These are phyloP conservation scores for Cladosporium halotolerans DNA, from an alignment of 2,329 filamentous ascomycete genomes.

Conservation along the genomic window DNA sequence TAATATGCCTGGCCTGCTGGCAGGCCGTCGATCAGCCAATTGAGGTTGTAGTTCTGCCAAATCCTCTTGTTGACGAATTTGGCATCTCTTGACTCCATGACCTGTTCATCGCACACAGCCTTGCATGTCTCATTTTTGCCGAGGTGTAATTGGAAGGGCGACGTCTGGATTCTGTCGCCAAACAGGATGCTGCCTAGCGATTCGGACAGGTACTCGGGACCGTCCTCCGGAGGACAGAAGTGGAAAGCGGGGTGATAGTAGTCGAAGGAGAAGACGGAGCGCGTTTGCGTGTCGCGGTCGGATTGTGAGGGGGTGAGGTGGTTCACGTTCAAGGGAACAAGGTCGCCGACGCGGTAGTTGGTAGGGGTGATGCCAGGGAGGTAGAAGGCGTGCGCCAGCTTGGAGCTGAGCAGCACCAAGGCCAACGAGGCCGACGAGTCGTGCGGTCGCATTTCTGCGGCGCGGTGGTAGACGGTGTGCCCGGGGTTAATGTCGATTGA, in stretches of 20 bases:
- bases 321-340: slow-evolving; percentile 87
- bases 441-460: slow-evolving; percentile 7
- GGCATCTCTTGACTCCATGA: slow-evolving; percentile 59
- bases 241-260: slow-evolving; percentile 87
- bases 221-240: slow-evolving; percentile 75
- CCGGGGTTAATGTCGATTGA: background rate
- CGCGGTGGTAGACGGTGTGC: background rate
- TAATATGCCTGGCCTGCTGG: slow-evolving; percentile 79
- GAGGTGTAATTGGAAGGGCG: slow-evolving; percentile 86
- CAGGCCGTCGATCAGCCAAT: slow-evolving; percentile 92
- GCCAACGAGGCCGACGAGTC: slow-evolving; percentile 3
- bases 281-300: slow-evolving; percentile 69
- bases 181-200: slow-evolving; percentile 94
- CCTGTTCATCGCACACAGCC: slow-evolving; percentile 62
- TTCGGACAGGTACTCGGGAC: slow-evolving; percentile 74
- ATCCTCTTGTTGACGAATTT: slow-evolving; percentile 80
- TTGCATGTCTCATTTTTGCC: slow-evolving; percentile 81
- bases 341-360: slow-evolving; percentile 74
- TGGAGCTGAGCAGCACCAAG: slow-evolving; percentile 1
- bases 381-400: slow-evolving; percentile 58
- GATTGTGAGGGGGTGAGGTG: slow-evolving; percentile 80
- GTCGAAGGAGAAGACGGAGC: slow-evolving; percentile 92
- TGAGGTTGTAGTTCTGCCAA: slow-evolving; percentile 78
- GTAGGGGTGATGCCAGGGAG: slow-evolving; percentile 92
- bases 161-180: slow-evolving; percentile 95